These are phyloP conservation scores for Monosporascus sp. DNA, from an alignment of 2,329 filamentous ascomycete species.

Conservation along the genomic window DNA sequence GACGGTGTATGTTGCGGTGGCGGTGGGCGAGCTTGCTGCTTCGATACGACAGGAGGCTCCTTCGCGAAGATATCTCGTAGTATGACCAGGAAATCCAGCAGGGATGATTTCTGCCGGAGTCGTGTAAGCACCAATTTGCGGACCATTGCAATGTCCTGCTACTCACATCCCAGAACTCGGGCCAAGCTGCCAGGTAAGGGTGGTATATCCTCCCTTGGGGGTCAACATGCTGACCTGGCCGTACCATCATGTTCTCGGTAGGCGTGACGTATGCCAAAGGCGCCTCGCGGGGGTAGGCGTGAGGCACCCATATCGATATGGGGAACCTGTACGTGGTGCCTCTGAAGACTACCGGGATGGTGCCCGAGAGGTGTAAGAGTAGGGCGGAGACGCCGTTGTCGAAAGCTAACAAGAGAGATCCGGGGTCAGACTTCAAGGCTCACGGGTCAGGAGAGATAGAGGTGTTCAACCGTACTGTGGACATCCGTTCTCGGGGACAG, in stretches of 20 bases:
- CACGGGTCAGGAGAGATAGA: conserved; percentile 4
- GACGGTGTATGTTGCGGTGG: conserved; percentile 30
- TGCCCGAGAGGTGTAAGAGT: conserved; percentile 80
- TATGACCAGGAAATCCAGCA: conserved; percentile 77
- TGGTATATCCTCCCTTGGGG: conserved; percentile 92
- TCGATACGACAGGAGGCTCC: conserved; percentile 84
- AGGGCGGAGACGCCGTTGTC: conserved; percentile 83
- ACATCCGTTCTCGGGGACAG: conserved; percentile 87
- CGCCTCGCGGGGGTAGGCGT: conserved; percentile 79
- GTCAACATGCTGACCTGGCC: conserved; percentile 91
- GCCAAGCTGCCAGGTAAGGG: conserved; percentile 88
- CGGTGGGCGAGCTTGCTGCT: conserved; percentile 48
- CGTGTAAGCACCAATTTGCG: conserved; percentile 10
- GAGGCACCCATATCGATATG: conserved; percentile 87
- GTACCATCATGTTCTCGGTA: conserved; percentile 79
- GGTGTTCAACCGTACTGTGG: conserved; percentile 61
- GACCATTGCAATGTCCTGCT: neutral
- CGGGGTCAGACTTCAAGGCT: neutral
- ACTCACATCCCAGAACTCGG: conserved; percentile 83
- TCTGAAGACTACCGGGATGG: conserved; percentile 85
- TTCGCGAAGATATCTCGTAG: conserved; percentile 86
- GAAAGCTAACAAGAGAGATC: conserved; percentile 57
- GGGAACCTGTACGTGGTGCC: conserved; percentile 88
- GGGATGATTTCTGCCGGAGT: conserved; percentile 66
- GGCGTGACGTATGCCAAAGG: conserved; percentile 88